Conservation (phyloP, 805 yeast species). For the Saccharomycopsis sp. region DNA sequence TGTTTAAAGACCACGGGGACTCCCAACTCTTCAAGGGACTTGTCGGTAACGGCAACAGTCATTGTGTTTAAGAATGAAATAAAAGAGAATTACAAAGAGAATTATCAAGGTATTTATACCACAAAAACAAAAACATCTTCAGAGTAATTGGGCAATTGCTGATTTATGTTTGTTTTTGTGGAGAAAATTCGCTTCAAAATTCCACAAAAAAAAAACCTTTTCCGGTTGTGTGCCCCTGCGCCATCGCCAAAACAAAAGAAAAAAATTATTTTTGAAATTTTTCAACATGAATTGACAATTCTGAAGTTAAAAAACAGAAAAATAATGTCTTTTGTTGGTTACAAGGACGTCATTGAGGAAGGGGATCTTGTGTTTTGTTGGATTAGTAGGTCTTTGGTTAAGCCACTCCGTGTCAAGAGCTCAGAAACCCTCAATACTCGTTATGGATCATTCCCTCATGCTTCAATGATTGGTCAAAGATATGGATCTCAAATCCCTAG, state of each 20-base stretch:
- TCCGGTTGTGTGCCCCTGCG: no score
- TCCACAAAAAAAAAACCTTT: no score
- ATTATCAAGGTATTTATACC: no score
- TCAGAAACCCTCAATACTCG: conserved; percentile 70
- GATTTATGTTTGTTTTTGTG: background rate
- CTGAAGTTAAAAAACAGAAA: background rate
- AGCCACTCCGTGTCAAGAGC: conserved; percentile 53
- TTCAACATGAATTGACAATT: background rate
- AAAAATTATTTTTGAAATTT: background rate
- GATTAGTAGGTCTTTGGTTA: conserved; percentile 69
- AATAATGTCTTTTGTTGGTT: conserved; percentile 42
- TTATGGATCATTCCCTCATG: conserved; percentile 84
- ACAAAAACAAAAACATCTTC: no score
- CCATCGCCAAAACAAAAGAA: background rate
- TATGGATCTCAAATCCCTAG: conserved; percentile 80
- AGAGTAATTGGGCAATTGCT: no score
- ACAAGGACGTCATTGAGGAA: conserved; percentile 62
- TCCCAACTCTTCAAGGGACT: conserved; percentile 5
- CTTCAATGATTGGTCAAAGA: conserved; percentile 64
- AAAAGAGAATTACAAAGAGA: no score
- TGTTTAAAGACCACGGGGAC: conserved; percentile 29
- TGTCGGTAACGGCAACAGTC: no score
- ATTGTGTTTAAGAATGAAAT: no score
- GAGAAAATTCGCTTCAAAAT: background rate
- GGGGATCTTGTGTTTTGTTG: conserved; percentile 85